These are phyloP conservation scores for Lachancea sp. DNA, from an alignment of 805 yeast species.

Conservation along the genomic window DNA sequence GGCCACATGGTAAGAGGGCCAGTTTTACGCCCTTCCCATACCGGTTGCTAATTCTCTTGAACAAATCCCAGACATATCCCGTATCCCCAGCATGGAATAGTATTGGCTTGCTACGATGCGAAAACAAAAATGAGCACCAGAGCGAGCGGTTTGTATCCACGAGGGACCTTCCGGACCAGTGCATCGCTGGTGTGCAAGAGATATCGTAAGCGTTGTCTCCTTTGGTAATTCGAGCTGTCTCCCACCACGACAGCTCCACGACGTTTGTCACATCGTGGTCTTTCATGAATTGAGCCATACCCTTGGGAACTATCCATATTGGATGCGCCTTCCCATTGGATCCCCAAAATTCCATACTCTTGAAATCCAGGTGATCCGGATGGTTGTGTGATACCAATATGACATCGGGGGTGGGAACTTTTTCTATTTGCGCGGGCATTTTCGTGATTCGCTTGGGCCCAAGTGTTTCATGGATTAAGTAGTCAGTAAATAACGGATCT, in stretches of 20 bases:
- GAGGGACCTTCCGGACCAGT: constrained; percentile 89
- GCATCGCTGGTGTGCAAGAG: constrained; percentile 91
- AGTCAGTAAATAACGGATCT: constrained; percentile 74
- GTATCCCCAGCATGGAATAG: constrained; percentile 94
- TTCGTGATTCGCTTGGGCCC: constrained; percentile 85
- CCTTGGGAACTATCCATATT: constrained; percentile 88
- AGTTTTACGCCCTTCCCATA: constrained; percentile 55
- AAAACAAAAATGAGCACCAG: constrained; percentile 83
- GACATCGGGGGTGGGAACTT: constrained; percentile 62
- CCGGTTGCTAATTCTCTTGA: constrained; percentile 53
- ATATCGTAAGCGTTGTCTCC: constrained; percentile 50
- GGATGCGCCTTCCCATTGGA: constrained; percentile 23
- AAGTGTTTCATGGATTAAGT: constrained; percentile 50
- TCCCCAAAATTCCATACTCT: constrained; percentile 39
- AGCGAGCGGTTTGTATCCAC: constrained; percentile 72
- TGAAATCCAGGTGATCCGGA: constrained; percentile 85
- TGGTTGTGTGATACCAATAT: constrained; percentile 88
- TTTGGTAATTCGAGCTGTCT: constrained; percentile 35
- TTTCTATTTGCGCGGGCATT: constrained; percentile 60
- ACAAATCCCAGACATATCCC: constrained; percentile 75
- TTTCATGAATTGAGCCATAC: constrained; percentile 56
- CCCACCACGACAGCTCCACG: constrained; percentile 93
- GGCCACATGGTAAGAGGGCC: constrained; percentile 87
- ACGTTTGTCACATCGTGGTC: constrained; percentile 54
- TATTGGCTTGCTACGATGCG: constrained; percentile 60